Percentiles rank a stretch among this genome's conserved stretches.
Evolutionary conservation across 2,329 filamentous ascomycete species (phyloP).

Genomic region (Setomelanomma holmii): DNA sequence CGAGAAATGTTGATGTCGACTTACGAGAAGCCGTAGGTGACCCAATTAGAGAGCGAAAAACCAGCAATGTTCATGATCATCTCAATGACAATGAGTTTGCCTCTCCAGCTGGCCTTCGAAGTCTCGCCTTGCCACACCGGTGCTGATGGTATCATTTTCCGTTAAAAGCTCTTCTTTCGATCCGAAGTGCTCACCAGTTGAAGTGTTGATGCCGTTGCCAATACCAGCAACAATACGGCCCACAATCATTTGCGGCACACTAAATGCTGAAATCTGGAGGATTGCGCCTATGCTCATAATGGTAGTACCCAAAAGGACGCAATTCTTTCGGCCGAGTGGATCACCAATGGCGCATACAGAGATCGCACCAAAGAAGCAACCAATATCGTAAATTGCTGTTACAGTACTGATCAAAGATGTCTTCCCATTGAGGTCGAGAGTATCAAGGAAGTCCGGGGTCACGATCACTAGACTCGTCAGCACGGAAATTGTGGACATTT

Average conservation of each 20-base stretch:
- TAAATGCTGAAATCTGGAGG: conserved; percentile 56
- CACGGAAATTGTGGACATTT: too few species aligned
- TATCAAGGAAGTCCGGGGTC: conserved; percentile 60
- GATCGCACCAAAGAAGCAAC: conserved; percentile 65
- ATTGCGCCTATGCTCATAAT: conserved; percentile 59
- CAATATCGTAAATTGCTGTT: conserved; percentile 66
- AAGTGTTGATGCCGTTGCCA: conserved; percentile 61
- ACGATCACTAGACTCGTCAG: too few species aligned
- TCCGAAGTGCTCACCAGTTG: conserved; percentile 54
- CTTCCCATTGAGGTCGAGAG: conserved; percentile 54
- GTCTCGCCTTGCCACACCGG: conserved; percentile 63
- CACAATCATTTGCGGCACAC: conserved; percentile 59
- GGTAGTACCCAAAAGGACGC: conserved; percentile 56
- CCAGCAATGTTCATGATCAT: conserved; percentile 61
- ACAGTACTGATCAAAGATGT: conserved; percentile 56
- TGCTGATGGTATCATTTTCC: conserved; percentile 46
- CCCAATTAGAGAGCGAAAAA: conserved; percentile 60
- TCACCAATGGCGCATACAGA: conserved; percentile 56
- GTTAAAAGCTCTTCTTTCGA: too few species aligned
- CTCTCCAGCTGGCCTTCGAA: conserved; percentile 52
- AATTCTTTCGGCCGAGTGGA: conserved; percentile 56
- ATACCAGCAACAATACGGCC: conserved; percentile 57
- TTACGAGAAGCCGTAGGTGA: conserved; percentile 59
- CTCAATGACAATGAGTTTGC: conserved; percentile 57
- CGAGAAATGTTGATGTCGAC: too few species aligned